Evolutionary conservation across 805 yeast species (phyloP).

Genomic region (Priceomyces melissophilus): DNA sequence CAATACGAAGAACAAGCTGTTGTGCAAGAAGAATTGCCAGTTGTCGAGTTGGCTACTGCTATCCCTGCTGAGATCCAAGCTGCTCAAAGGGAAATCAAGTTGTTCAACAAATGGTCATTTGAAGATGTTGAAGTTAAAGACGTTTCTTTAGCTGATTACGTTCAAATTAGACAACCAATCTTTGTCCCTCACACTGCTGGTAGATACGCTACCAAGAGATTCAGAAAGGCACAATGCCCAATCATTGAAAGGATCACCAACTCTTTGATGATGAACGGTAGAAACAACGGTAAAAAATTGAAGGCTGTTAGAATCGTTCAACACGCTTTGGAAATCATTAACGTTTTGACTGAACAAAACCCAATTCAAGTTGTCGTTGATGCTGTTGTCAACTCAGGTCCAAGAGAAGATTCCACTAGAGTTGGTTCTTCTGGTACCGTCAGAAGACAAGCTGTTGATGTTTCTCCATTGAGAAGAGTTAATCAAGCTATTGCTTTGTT

Average conservation of each 20-base stretch:
- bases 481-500: slow-evolving; percentile 98
- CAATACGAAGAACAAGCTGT: slow-evolving; percentile 61
- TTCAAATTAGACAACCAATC: slow-evolving; percentile 96
- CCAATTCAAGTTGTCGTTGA: slow-evolving; percentile 99
- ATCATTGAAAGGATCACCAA: slow-evolving; percentile 98
- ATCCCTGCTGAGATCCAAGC: slow-evolving; percentile 96
- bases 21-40: slow-evolving; percentile 80
- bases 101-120: slow-evolving; percentile 99
- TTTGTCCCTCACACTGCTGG: slow-evolving; percentile 99
- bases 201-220: slow-evolving; percentile 98
- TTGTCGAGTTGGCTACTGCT: slow-evolving; percentile 86
- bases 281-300: slow-evolving; percentile 99
- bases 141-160: slow-evolving; percentile 96
- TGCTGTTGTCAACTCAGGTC: slow-evolving; percentile 99
- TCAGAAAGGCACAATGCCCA: slow-evolving; percentile 99
- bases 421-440: slow-evolving; percentile 99
- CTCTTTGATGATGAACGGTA: slow-evolving; percentile 99
- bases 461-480: slow-evolving; percentile 99
- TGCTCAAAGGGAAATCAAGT: slow-evolving; percentile 93
- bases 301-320: slow-evolving; percentile 99
- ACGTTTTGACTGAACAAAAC: slow-evolving; percentile 97
- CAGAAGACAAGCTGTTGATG: slow-evolving; percentile 99
- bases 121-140: slow-evolving; percentile 97
- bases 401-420: slow-evolving; percentile 99
- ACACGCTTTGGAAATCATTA: slow-evolving; percentile 97